These are phyloP conservation scores for Leptographium procerum DNA, from an alignment of 2,329 filamentous ascomycete genomes.

Conservation along the genomic window DNA sequence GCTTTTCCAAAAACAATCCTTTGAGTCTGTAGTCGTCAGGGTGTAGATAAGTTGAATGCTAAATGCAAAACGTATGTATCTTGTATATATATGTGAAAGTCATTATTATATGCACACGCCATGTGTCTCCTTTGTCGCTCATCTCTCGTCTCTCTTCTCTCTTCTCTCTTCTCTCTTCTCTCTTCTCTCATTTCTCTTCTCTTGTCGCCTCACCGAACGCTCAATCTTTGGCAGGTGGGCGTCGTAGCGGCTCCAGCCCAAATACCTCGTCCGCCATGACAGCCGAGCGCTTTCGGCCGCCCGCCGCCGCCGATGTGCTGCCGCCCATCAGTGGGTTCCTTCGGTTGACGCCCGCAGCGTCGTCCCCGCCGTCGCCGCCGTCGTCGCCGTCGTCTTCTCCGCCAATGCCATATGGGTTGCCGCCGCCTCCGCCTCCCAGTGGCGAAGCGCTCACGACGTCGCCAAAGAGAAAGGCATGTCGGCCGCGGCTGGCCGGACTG, in stretches of 20 bases:
- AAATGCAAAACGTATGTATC: no score
- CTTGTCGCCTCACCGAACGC: neutral
- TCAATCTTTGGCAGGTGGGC: slow-evolving; percentile 5
- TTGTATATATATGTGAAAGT: no score
- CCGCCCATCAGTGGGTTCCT: neutral
- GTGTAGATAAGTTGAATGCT: neutral
- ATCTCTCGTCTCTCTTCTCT: no score
- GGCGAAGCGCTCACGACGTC: slow-evolving; percentile 27
- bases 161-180: no score
- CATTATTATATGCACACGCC: neutral
- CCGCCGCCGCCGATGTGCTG: slow-evolving; percentile 7
- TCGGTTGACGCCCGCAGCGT: neutral
- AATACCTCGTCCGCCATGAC: slow-evolving; percentile 39
- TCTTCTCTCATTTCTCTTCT: neutral
- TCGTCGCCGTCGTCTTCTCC: slow-evolving; percentile 23
- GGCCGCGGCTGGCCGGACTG: slow-evolving; percentile 32
- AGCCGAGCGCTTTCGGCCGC: slow-evolving; percentile 18
- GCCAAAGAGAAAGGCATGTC: slow-evolving; percentile 49
- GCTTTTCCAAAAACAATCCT: no score
- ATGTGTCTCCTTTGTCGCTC: neutral
- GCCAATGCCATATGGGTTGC: no score
- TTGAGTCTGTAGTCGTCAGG: neutral
- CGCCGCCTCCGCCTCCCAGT: slow-evolving; percentile 20
- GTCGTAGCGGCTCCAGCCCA: slow-evolving; percentile 39
- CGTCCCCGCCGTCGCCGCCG: neutral